These are phyloP conservation scores for Aphelidium insulamus DNA, from an alignment of 371 early-diverging fungal species.

Conservation along the genomic window DNA sequence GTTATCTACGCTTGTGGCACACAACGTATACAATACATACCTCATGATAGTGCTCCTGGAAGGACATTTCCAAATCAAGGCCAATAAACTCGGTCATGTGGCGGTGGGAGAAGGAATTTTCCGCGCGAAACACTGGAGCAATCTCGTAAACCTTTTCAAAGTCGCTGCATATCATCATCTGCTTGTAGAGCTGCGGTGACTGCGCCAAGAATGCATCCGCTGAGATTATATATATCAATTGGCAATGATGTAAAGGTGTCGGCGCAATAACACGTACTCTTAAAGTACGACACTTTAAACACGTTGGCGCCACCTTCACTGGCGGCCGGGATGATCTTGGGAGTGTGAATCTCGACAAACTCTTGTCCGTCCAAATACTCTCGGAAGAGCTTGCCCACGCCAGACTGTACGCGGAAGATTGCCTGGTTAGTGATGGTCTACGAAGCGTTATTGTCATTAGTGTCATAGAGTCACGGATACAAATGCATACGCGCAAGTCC, in stretches of 20 bases:
- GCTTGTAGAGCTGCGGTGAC: slow-evolving; percentile 99
- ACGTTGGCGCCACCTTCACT: slow-evolving; percentile 99
- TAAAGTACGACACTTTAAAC: slow-evolving; percentile 94
- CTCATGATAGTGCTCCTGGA: slow-evolving; percentile 95
- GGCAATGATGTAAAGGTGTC: not conserved
- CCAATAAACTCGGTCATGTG: slow-evolving; percentile 99
- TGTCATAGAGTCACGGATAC: not conserved
- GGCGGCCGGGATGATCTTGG: slow-evolving; percentile 91
- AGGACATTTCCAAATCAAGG: slow-evolving; percentile 98
- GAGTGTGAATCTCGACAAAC: slow-evolving; percentile 97
- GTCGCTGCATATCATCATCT: slow-evolving; percentile 97
- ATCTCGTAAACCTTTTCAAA: slow-evolving; percentile 98
- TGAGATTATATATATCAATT: too few relatives aligned
- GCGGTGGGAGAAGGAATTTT: slow-evolving; percentile 94
- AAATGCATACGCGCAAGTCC: slow-evolving; percentile 57
- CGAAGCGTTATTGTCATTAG: not conserved
- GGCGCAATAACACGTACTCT: slow-evolving; percentile 23
- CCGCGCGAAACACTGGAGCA: slow-evolving; percentile 98
- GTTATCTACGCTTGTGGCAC: not conserved
- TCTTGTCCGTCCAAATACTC: slow-evolving; percentile 59
- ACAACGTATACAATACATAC: slow-evolving; percentile 1
- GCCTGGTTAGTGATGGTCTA: slow-evolving; percentile 89
- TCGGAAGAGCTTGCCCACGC: slow-evolving; percentile 83
- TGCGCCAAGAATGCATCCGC: slow-evolving; percentile 90
- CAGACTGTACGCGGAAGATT: slow-evolving; percentile 92